Evolutionary conservation across 306 rosid species (phyloP).

Genomic region (Herpetospermum pedunculosum): DNA sequence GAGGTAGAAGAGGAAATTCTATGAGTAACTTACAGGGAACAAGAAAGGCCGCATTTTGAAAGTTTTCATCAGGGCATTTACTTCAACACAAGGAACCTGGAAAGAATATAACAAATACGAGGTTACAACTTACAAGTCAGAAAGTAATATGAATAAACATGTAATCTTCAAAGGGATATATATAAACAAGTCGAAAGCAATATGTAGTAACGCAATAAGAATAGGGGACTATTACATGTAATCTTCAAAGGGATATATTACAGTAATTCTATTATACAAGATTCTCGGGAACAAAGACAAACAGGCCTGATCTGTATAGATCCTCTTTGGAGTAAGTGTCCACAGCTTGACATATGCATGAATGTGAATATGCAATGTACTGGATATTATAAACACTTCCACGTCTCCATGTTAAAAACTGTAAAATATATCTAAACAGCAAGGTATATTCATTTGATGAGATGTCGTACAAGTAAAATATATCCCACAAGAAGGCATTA

Average conservation of each 20-base stretch:
- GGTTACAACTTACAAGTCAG: too few species aligned
- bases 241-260: neutral
- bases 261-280: neutral
- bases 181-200: neutral
- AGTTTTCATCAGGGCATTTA: constrained; percentile 83
- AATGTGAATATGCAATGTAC: neutral
- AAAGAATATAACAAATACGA: constrained; percentile 17
- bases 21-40: constrained; percentile 60
- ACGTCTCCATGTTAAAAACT: too few species aligned
- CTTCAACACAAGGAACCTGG: constrained; percentile 90
- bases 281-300: neutral
- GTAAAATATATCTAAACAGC: neutral
- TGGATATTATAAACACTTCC: neutral
- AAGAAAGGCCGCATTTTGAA: constrained; percentile 74
- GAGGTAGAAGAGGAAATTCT: constrained; percentile 1
- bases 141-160: too few species aligned
- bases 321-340: neutral
- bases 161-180: too few species aligned
- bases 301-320: neutral
- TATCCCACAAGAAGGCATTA: too few species aligned
- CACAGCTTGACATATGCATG: neutral
- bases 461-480: too few species aligned
- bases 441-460: neutral
- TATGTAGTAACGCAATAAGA: neutral
- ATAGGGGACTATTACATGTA: neutral